Evolutionary conservation across 139 green algal species (phyloP), one percentile per base, ranked within the genome.

Genomic region (Chlamydomonas urium): DNA sequence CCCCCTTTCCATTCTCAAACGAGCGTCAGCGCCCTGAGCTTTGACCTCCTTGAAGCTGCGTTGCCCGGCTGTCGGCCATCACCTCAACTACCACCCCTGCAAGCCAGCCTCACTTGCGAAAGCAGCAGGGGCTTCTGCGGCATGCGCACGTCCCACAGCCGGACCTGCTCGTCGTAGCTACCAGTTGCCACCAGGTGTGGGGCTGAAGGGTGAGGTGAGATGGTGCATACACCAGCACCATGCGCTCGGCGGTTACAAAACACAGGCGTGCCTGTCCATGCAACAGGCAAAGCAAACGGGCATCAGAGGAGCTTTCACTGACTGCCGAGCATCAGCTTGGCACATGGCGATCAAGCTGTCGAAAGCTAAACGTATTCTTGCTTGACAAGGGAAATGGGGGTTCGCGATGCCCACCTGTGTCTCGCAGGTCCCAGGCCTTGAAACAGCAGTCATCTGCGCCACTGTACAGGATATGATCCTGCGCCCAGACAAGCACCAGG

Each of bases 131-230:
- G 89, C 34, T 47, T 34, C 0, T 50, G 8, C 1, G 65, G 38
- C 3, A 56, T 76, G 0, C 89, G 75, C 24, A 82, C 36, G 67
- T 97, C 92, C 92, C 92, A 97, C 34, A 95, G 34, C 29, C 93
- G 47, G n/a, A 90, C 67, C 4, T 63, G 1, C 65, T 97, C 93
- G 62, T 97, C 93, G 59, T 97, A 97, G 53, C 81, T 90, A 34
- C 93, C 93, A 0, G 91, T 97, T 19, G 76, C 79, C 4, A 94
- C 34, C 26, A 90, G 14, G 74, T 94, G 77, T 32, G 82, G 57
- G 1, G 65, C 14, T 4, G 36, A 21, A 0, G 81, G 78, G 45
- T 88, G 77, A 1, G 77, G 79, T 21, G 74, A 87, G 36, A 97
- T 86, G 73, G 85, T 94, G 76, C 86, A 94, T 32, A 97, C 93